Percentiles rank a stretch among this genome's conserved stretches.
Conservation (phyloP, 2,329 filamentous ascomycete species). For the Metarhizium rileyi region DNA sequence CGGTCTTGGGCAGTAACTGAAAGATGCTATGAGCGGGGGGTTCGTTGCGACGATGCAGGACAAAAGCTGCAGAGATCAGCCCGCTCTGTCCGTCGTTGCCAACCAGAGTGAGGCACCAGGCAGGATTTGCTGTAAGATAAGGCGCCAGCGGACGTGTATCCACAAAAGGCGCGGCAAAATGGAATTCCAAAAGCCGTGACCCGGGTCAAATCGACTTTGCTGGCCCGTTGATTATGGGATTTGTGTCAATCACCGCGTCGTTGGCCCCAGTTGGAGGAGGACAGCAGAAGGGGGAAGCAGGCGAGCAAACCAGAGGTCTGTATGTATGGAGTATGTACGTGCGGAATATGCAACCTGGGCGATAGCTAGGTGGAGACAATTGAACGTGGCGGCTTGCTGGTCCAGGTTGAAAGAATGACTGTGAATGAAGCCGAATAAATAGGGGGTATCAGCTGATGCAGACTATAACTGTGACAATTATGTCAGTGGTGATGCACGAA, state of each 20-base stretch:
- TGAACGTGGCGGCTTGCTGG: not conserved
- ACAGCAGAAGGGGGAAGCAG: not conserved
- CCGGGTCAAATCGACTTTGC: not conserved
- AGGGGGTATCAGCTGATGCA: not conserved
- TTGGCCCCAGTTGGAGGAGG: not conserved
- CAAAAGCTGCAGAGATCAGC: constrained; percentile 6
- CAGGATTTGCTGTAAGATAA: constrained; percentile 5
- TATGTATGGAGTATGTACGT: not conserved
- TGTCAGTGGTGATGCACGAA: not conserved
- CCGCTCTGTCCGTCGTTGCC: constrained; percentile 5
- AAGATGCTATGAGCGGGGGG: not conserved
- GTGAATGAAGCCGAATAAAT: not conserved
- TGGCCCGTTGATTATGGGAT: not conserved
- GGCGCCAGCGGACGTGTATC: not conserved
- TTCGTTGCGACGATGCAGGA: constrained; percentile 2
- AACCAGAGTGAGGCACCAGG: constrained; percentile 3
- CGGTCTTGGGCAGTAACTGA: constrained; percentile 5
- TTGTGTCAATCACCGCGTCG: not conserved
- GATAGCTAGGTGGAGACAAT: not conserved
- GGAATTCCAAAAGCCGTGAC: not conserved
- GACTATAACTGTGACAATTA: not conserved
- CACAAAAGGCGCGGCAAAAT: not conserved
- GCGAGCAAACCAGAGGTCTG: not conserved
- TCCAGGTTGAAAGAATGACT: not conserved
- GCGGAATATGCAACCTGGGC: not conserved